Conservation (phyloP, 768 basidiomycete genomes). For the Mrakia gelida region DNA sequence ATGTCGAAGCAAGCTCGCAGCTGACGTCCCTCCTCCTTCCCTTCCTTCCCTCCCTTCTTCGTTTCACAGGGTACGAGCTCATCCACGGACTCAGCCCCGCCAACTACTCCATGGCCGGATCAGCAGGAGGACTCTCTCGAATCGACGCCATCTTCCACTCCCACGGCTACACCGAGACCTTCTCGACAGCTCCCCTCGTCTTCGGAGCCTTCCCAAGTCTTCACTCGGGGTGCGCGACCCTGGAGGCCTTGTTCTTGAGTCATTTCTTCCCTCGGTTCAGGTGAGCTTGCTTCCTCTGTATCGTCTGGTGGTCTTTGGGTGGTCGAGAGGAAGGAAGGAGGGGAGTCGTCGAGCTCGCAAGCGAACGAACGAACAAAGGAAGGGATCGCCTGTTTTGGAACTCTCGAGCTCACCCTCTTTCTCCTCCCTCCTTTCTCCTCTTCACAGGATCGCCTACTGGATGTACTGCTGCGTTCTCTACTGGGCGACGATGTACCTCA, state of each 20-base stretch:
- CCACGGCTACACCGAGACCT: slow-evolving; percentile 69
- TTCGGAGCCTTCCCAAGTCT: slow-evolving; percentile 96
- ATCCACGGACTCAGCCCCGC: slow-evolving; percentile 95
- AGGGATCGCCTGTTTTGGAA: not conserved
- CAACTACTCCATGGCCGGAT: slow-evolving; percentile 84
- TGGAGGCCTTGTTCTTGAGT: slow-evolving; percentile 85
- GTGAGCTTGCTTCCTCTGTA: not conserved
- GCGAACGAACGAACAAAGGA: no score
- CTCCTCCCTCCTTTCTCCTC: not conserved
- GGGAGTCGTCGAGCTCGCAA: not conserved
- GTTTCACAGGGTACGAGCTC: slow-evolving; percentile 75
- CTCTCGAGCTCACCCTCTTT: not conserved
- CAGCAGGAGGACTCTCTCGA: slow-evolving; percentile 83
- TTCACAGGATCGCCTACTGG: slow-evolving; percentile 57
- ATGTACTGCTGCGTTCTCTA: slow-evolving; percentile 78
- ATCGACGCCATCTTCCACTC: slow-evolving; percentile 83
- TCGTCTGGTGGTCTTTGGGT: not conserved
- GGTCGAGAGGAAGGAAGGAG: not conserved
- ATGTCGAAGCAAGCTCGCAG: not conserved
- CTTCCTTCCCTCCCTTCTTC: not conserved
- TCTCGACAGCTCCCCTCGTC: slow-evolving; percentile 82
- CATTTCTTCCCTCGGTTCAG: slow-evolving; percentile 82
- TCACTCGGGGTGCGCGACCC: slow-evolving; percentile 83
- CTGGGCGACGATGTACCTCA: slow-evolving; percentile 55
- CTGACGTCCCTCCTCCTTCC: not conserved